These are phyloP conservation scores for Vigna reflexopilosa DNA, from an alignment of 306 rosid genomes.

Conservation along the genomic window DNA sequence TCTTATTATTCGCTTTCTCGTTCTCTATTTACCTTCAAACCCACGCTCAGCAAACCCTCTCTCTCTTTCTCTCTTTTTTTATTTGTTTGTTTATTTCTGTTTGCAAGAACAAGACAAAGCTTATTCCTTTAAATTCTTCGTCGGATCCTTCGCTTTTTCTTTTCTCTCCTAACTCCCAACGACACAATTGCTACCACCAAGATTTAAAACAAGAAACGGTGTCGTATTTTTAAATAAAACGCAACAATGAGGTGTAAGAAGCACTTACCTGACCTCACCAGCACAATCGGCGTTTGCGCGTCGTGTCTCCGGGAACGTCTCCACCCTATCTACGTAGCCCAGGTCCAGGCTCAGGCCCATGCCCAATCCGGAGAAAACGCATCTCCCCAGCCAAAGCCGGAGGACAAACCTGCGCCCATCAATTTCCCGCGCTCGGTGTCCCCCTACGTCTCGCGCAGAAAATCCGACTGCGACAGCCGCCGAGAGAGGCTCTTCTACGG, in stretches of 20 bases:
- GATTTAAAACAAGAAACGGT: conserved; percentile 7
- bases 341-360: conserved; percentile 57
- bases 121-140: conserved; percentile 44
- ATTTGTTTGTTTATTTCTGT: not conserved
- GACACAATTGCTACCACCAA: not conserved
- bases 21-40: conserved; percentile 21
- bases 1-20: conserved; percentile 1
- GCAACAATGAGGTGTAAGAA: conserved; percentile 79
- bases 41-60: conserved; percentile 36
- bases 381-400: not conserved
- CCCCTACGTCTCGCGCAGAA: conserved; percentile 66
- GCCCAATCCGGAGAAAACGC: not conserved
- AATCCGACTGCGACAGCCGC: conserved; percentile 52
- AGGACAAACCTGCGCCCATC: conserved; percentile 51
- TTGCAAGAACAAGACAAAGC: conserved; percentile 47
- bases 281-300: conserved; percentile 87
- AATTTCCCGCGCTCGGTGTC: conserved; percentile 79
- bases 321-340: conserved; percentile 57
- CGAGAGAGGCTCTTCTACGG: conserved; percentile 56
- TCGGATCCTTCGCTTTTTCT: conserved; percentile 39
- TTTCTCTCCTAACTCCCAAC: not conserved
- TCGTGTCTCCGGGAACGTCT: conserved; percentile 91
- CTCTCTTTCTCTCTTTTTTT: not conserved
- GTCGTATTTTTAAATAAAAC: conserved; percentile 5
- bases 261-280: conserved; percentile 67